These are phyloP conservation scores for Moniliella sp. DNA, from an alignment of 1,284 basidiomycete species.

Conservation along the genomic window DNA sequence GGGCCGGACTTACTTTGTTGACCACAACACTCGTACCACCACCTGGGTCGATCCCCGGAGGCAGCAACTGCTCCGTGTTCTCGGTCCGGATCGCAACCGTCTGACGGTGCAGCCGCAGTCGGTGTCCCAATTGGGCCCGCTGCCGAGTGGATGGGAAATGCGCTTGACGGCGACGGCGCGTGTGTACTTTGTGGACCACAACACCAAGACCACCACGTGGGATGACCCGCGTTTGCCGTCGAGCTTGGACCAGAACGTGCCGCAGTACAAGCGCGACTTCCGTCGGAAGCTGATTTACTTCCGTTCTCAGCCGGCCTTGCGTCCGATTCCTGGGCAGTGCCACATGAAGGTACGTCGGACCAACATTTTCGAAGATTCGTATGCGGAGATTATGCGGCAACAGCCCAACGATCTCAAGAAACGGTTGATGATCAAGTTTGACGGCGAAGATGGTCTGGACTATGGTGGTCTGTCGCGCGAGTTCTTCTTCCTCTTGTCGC, in stretches of 20 bases:
- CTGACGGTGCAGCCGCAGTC: conserved; percentile 54
- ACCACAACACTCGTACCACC: conserved; percentile 76
- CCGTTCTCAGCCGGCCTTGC: conserved; percentile 83
- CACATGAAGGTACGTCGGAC: conserved; percentile 82
- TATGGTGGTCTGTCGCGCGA: conserved; percentile 95
- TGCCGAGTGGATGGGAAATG: conserved; percentile 96
- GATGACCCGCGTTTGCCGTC: conserved; percentile 71
- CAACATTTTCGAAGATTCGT: conserved; percentile 88
- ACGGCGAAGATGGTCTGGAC: conserved; percentile 91
- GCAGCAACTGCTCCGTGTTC: conserved; percentile 59
- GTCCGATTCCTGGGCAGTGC: conserved; percentile 59
- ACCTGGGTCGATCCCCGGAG: conserved; percentile 95
- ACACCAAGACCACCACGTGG: conserved; percentile 81
- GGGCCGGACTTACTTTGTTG: conserved; percentile 83
- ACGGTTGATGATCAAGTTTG: conserved; percentile 92
- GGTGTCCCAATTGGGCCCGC: conserved; percentile 70
- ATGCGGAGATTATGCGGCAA: conserved; percentile 80
- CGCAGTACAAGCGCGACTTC: conserved; percentile 98
- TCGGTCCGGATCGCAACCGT: conserved; percentile 62
- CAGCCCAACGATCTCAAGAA: conserved; percentile 85
- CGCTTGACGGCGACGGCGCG: conserved; percentile 71
- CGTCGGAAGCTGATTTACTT: conserved; percentile 95
- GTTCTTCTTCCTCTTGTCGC: conserved; percentile 97
- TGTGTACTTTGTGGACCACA: conserved; percentile 91
- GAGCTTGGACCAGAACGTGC: conserved; percentile 69